phyloP scores from a whole-genome alignment of 768 basidiomycete species.

The Hysterangium stoloniferum region DNA sequence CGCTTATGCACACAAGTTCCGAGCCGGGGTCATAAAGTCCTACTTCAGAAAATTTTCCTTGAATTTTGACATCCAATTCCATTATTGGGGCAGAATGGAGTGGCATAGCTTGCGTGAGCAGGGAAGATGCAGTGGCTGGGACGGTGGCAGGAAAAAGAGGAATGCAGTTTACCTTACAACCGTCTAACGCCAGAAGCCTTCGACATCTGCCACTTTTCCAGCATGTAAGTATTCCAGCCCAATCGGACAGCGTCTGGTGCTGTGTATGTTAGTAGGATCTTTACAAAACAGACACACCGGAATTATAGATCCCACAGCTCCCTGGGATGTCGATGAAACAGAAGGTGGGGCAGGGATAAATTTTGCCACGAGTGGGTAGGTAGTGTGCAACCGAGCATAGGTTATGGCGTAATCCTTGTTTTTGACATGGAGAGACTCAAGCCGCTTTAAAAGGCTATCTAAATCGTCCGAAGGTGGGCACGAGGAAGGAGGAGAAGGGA shows the following conservation, averaged over 20 bases:
- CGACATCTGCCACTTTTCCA: not conserved
- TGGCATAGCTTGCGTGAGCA: not conserved
- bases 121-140: not conserved
- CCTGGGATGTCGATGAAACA: not conserved
- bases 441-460: not conserved
- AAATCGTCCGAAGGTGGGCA: too few species aligned
- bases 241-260: not conserved
- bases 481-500: too few species aligned
- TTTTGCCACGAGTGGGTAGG: not conserved
- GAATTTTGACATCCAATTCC: not conserved
- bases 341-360: not conserved
- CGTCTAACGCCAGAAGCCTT: not conserved
- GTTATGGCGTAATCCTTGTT: not conserved
- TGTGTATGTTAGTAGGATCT: not conserved
- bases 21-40: not conserved
- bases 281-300: not conserved
- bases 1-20: constrained; percentile 7
- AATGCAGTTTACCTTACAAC: constrained; percentile 2
- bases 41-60: not conserved
- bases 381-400: not conserved
- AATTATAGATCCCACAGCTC: too few species aligned
- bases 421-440: not conserved
- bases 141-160: not conserved
- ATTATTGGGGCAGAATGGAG: not conserved
- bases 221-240: not conserved